Evolutionary conservation across 163 green algal species (phyloP).

Genomic region (Trebouxiophyceae sp.): DNA sequence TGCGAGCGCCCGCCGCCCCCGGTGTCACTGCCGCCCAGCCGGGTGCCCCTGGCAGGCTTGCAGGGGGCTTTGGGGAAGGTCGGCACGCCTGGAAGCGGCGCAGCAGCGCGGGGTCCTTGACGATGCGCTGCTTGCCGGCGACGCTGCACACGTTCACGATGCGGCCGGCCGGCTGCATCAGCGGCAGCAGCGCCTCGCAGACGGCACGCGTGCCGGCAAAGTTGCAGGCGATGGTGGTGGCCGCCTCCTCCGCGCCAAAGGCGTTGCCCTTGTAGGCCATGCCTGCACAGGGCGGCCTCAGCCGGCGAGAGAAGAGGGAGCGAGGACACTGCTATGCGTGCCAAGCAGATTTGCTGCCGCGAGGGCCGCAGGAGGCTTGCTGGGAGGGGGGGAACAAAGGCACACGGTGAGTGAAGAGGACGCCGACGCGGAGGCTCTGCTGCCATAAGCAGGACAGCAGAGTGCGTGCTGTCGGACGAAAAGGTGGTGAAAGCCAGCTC

Average conservation of each 20-base stretch:
- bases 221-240: conserved; percentile 46
- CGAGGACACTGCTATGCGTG: neutral
- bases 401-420: neutral
- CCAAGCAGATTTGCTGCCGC: neutral
- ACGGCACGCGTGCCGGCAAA: conserved; percentile 39
- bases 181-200: conserved; percentile 38
- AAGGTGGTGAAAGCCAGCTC: too few relatives aligned
- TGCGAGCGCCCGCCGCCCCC: too few relatives aligned
- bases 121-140: conserved; percentile 19
- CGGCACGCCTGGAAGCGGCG: conserved; percentile 5
- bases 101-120: conserved; percentile 9
- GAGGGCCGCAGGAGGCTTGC: neutral
- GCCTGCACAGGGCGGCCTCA: conserved; percentile 21
- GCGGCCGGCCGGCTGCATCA: conserved; percentile 25
- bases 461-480: neutral
- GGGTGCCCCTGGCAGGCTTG: too few relatives aligned
- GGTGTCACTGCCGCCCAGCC: too few relatives aligned
- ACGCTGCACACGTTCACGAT: conserved; percentile 25
- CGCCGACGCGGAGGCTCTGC: neutral
- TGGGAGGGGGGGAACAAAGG: neutral
- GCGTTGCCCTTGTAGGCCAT: conserved; percentile 60
- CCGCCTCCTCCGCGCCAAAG: conserved; percentile 54
- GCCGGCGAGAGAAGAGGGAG: neutral
- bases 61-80: neutral
- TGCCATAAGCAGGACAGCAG: neutral